Base-by-base conservation (phyloP, 1,284 basidiomycete species). In the Apiotrichum sp. region DNA sequence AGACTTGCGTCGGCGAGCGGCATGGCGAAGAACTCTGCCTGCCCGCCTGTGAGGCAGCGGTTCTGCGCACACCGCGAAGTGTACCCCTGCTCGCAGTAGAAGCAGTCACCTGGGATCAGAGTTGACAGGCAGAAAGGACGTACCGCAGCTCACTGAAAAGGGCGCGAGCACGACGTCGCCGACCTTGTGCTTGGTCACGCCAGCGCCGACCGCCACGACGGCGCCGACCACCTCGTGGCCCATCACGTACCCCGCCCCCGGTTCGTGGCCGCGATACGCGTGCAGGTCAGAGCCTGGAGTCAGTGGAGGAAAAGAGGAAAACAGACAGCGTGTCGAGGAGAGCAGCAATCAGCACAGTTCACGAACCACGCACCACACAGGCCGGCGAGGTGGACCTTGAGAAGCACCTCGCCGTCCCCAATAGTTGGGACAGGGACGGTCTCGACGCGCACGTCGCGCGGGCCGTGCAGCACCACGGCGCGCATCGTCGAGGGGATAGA, bases 81-180 rank as follows among this genome's bases (percentile, higher is more conserved):
- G 70, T 85, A 86, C 32, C 86, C 87, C 33, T 85, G 70, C 3
- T 84, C 80, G 70, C 90, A 93, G 65, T 84, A 85, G 57, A 65
- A 70, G 63, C 66, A 71, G 29, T 46, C 36, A 32, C 70, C 74
- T 76, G 48, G 6, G 11, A n/a, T 32, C 31, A 31, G n/a, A 29
- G 33, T 36, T 13, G 10, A 11, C 11, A 41, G 6, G 10, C 40
- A 14, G 40, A 8, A 14, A 41, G n/a, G 10, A 88, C 74, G 86
- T 83, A 50, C 86, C 87, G 65, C 92, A 95, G 42, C 84, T 88
- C 16, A 84, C 80, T 0, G 88, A 89, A 73, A 93, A 95, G 0
- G 92, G 88, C 1, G 87, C 85, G 13, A 93, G 83, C n/a, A 93
- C 88, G 61, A 84, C 84, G 72, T 93, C 87, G 4, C 89, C 89